Conservation (phyloP, 176 grass and related monocot species). For the Chrysopogon serrulatus region DNA sequence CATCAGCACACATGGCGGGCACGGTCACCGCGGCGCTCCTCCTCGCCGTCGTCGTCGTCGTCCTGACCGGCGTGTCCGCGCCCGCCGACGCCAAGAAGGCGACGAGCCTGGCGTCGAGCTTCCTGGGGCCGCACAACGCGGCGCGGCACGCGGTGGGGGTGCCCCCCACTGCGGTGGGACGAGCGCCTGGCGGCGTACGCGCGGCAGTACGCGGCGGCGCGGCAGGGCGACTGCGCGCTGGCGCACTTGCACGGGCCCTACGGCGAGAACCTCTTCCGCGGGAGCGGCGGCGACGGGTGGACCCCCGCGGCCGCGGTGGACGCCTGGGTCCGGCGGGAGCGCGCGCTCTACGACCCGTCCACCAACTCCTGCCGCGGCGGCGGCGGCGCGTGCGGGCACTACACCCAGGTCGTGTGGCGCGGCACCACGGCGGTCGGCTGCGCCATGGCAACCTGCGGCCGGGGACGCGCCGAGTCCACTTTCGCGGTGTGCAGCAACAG, state of each 20-base stretch:
- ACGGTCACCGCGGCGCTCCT: not conserved
- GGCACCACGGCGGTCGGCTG: no score
- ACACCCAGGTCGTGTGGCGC: no score
- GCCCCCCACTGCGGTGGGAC: constrained; percentile 45
- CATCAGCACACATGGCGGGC: not conserved
- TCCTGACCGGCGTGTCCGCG: not conserved
- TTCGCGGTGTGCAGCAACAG: constrained; percentile 49
- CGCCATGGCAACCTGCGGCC: no score
- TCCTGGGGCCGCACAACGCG: constrained; percentile 50
- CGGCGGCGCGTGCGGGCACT: no score
- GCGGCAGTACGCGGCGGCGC: constrained; percentile 35
- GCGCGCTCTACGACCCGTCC: constrained; percentile 32
- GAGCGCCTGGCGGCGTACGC: constrained; percentile 29
- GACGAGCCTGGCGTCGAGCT: constrained; percentile 1
- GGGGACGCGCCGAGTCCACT: no score
- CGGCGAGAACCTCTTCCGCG: constrained; percentile 87
- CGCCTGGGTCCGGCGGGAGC: constrained; percentile 59
- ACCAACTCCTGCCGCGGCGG: no score
- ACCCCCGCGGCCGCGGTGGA: constrained; percentile 16
- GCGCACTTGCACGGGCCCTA: constrained; percentile 47
- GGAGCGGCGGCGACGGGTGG: constrained; percentile 54
- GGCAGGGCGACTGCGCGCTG: constrained; percentile 41
- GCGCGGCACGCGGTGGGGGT: constrained; percentile 28
- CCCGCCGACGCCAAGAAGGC: not conserved
- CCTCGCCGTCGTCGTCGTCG: not conserved